Percentiles rank a stretch among this genome's conserved stretches.
Conservation (phyloP, 129 eudicot species). For the Calendula officinalis region DNA sequence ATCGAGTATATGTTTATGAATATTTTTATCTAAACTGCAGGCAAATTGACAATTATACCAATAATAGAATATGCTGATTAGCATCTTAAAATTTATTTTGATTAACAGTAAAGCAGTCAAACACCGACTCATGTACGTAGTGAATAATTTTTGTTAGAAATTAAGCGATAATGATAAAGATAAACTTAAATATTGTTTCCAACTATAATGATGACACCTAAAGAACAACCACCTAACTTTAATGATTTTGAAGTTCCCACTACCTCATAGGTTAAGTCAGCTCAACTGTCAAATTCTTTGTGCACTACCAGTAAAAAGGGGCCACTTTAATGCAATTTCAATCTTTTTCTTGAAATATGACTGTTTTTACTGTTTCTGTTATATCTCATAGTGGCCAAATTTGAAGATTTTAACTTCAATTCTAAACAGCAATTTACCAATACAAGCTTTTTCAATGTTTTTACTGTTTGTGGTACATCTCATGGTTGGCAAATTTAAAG, state of each 20-base stretch:
- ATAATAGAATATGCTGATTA: background rate
- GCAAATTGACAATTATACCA: slow-evolving; percentile 10
- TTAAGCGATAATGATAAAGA: background rate
- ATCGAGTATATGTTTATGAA: too few species aligned
- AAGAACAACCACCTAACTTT: slow-evolving; percentile 9
- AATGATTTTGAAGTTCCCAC: slow-evolving; percentile 22
- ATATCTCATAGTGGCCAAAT: background rate
- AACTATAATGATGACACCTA: slow-evolving; percentile 20
- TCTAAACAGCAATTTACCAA: background rate
- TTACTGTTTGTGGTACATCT: too few species aligned
- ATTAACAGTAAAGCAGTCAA: background rate
- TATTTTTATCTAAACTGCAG: background rate
- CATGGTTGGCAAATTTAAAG: too few species aligned
- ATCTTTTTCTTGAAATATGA: slow-evolving; percentile 7
- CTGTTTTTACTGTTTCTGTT: slow-evolving; percentile 2
- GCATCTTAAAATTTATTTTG: too few species aligned
- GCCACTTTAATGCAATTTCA: slow-evolving; percentile 3
- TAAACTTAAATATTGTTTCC: slow-evolving; percentile 4
- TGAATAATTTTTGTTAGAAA: background rate
- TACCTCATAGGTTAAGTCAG: slow-evolving; percentile 14
- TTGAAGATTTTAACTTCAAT: slow-evolving; percentile 14
- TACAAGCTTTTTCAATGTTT: too few species aligned
- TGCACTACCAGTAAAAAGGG: slow-evolving; percentile 1
- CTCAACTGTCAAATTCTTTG: slow-evolving; percentile 11
- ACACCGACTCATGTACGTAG: background rate